Conservation (phyloP, 2,329 filamentous ascomycete species). For the Rachicladosporium sp. region DNA sequence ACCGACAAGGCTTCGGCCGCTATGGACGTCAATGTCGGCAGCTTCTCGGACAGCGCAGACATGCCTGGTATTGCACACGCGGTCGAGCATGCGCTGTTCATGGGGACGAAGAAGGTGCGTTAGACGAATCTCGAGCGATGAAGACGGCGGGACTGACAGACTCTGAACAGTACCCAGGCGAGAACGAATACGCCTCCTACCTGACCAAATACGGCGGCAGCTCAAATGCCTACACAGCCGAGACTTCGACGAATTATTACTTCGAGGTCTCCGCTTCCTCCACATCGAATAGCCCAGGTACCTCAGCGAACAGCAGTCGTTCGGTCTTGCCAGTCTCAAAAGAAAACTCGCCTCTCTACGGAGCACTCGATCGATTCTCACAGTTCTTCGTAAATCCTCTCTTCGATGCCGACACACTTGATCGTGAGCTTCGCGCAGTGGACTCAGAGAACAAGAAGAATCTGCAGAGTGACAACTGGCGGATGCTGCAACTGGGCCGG, state of each 20-base stretch:
- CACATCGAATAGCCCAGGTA: constrained; percentile 38
- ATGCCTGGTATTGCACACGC: constrained; percentile 95
- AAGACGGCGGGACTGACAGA: constrained; percentile 1
- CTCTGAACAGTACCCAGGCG: constrained; percentile 60
- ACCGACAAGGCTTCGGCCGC: constrained; percentile 96
- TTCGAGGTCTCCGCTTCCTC: constrained; percentile 85
- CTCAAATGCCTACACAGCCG: constrained; percentile 89
- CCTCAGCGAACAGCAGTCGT: constrained; percentile 25
- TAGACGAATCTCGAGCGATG: too few species aligned
- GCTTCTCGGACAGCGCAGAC: constrained; percentile 80
- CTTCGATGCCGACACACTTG: constrained; percentile 72
- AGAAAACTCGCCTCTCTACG: constrained; percentile 53
- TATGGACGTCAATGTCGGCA: constrained; percentile 90
- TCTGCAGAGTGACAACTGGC: constrained; percentile 79
- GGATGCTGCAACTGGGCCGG: constrained; percentile 77
- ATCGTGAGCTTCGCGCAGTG: constrained; percentile 76
- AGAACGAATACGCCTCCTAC: constrained; percentile 93
- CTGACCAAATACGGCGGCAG: constrained; percentile 78
- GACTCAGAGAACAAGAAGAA: constrained; percentile 99
- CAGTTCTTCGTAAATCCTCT: constrained; percentile 87
- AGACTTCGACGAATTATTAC: constrained; percentile 93
- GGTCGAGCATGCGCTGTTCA: constrained; percentile 92
- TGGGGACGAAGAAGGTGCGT: constrained; percentile 84
- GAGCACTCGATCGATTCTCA: constrained; percentile 79
- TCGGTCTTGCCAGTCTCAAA: constrained; percentile 25